A percentile compares a stretch with the other conserved stretches of the same genome.
Conservation (phyloP, 495 filamentous ascomycete species). For the Neurospora intermedia region DNA sequence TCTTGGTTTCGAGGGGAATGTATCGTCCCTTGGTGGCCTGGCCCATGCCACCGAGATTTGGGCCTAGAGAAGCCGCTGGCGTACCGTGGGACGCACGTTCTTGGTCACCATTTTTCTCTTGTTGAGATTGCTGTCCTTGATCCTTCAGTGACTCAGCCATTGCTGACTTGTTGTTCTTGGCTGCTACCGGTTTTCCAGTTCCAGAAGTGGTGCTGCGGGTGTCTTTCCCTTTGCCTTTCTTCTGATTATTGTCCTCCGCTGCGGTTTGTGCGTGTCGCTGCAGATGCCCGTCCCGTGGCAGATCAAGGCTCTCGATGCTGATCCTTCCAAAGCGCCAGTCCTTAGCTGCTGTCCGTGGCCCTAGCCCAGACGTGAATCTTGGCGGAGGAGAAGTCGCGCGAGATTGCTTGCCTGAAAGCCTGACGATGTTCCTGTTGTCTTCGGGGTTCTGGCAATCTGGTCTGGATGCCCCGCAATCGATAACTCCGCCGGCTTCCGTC, state of each 20-base stretch:
- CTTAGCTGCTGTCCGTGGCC: conserved; percentile 26
- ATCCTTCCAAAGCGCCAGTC: conserved; percentile 40
- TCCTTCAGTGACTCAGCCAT: conserved; percentile 9
- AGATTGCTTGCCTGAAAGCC: conserved; percentile 21
- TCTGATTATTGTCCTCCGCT: neutral
- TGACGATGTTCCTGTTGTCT: conserved; percentile 18
- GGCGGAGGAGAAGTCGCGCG: conserved; percentile 24
- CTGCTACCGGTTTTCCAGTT: neutral
- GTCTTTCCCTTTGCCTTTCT: conserved; percentile 1
- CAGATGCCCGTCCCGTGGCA: conserved; percentile 6
- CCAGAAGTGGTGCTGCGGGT: neutral
- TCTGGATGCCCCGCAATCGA: conserved; percentile 32
- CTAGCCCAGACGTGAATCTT: conserved; percentile 22
- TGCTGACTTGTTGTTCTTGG: conserved; percentile 1
- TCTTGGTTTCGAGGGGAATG: conserved; percentile 60
- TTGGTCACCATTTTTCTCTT: neutral
- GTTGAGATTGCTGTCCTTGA: neutral
- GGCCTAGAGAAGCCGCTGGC: conserved; percentile 32
- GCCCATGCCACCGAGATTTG: conserved; percentile 32
- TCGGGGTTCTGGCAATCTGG: conserved; percentile 8
- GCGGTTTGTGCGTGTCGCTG: neutral
- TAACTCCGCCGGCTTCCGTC: conserved; percentile 14
- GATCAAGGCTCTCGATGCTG: conserved; percentile 35
- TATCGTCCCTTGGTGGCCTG: conserved; percentile 61
- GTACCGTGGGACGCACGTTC: conserved; percentile 8